Evolutionary conservation across 2,329 filamentous ascomycete species (phyloP), one percentile per base, ranked within the genome.

Genomic region (Dryadomyces quercus-mongolicae): DNA sequence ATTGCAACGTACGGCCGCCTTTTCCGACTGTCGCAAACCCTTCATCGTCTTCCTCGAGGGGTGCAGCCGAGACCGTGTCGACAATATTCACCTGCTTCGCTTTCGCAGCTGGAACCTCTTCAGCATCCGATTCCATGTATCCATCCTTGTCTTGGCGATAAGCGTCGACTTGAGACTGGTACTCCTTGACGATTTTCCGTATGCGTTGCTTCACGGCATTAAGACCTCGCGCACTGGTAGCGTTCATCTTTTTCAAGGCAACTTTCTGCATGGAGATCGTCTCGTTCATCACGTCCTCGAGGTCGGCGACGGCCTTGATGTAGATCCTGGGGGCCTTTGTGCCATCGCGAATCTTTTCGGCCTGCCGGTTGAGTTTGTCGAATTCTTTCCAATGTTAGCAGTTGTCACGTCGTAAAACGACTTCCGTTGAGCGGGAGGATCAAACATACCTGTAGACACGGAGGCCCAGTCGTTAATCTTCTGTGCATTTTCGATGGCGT

Each of bases 391-490:
- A 10, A 44, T 4, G 21, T 36, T 44, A 52, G 42, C 42, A 16
- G n/a, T 4, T 16, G 7, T 38, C 31, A 22, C 31, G 52, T 43
- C 53, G 49, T 25, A 36, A 25, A 25, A 8, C 49, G 16, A 20
- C 49, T 16, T 13, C 9, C 7, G 22, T 44, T 21, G 13, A 4
- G n/a, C 5, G n/a, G 34, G 42, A 31, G n/a, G n/a, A n/a, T n/a
- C 16, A n/a, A 15, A 65, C 84, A 65, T 80, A 94, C 91, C 90
- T 66, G 82, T 80, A 59, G 89, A 88, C 62, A 97, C 94, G 59
- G 92, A 84, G 61, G 86, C 87, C 93, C 93, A 98, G 73, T 98
- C 93, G 66, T 88, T 90, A 67, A 97, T 98, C 78, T 95, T 97
- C 71, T 93, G 80, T 58, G 88, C 91, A 74, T 98, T 98, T 68